Evolutionary conservation across 208 protist genomes (phyloP), one percentile per base, ranked within the genome.

Genomic region (Phytomonas sp.): DNA sequence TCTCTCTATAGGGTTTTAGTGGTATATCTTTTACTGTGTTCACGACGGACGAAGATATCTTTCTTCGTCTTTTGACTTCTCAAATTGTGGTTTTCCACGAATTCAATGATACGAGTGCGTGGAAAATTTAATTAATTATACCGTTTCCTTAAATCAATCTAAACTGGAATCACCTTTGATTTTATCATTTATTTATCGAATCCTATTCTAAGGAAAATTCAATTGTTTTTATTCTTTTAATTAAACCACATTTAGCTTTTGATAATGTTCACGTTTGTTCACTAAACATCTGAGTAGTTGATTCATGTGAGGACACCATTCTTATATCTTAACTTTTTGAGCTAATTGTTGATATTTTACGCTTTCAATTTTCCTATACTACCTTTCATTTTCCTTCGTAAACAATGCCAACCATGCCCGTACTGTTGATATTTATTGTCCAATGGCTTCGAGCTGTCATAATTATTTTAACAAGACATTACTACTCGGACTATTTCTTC

Each of bases 71-170:
- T 34, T 20, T 34, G 23, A 34, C 28, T 20, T 33, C 8, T 68
- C 64, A 0, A 13, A 33, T 66, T 62, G 9, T 68, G 29, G 43
- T 69, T 74, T 74, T 65, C 62, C 43, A 30, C 75, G 28, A 29
- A 17, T 15, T 32, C 56, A n/a, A 60, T 29, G 28, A 31, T 60
- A 15, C 67, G 23, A 61, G 29, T 70, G 62, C 62, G 62, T 67
- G 51, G 23, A 32, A 20, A 37, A 46, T 40, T 34, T 31, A 23
- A 31, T 26, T 62, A 46, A 43, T 31, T 53, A 28, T 53, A 59
- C 56, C 9, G 36, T 76, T 67, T 56, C 62, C 23, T 63, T 72
- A 37, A 36, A 53, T 30, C 43, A 69, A 40, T 5, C 40, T 17
- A 61, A 28, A 28, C 30, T 72, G 29, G 33, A 5, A 60, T 65